Percentiles rank a stretch among this genome's conserved stretches.
Evolutionary conservation across 768 basidiomycete species (phyloP).

Genomic region (Mycena floridula): DNA sequence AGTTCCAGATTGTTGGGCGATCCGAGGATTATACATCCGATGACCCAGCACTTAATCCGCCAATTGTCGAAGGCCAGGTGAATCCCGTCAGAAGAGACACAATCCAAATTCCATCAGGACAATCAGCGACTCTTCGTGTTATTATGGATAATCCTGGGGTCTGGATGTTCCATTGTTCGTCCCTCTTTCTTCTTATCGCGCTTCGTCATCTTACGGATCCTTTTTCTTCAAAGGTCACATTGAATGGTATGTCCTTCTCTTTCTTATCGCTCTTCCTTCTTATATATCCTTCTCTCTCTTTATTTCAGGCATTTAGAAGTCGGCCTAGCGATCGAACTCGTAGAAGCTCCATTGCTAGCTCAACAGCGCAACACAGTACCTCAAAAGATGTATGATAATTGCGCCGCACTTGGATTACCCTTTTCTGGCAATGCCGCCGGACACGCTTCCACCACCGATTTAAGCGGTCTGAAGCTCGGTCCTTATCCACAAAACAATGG

Average conservation of each 20-base stretch:
- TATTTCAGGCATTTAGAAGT: slow-evolving; percentile 81
- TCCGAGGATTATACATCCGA: slow-evolving; percentile 60
- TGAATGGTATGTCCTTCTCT: slow-evolving; percentile 90
- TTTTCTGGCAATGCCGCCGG: slow-evolving; percentile 87
- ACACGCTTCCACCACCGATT: slow-evolving; percentile 58
- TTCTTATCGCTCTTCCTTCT: no score
- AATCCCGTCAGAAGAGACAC: slow-evolving; percentile 94
- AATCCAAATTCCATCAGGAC: slow-evolving; percentile 60
- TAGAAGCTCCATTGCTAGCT: slow-evolving; percentile 71
- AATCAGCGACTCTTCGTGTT: slow-evolving; percentile 70
- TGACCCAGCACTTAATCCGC: slow-evolving; percentile 76
- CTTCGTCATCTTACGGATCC: not conserved
- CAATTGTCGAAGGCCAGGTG: slow-evolving; percentile 62
- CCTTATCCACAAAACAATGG: slow-evolving; percentile 71
- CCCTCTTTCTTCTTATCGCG: not conserved
- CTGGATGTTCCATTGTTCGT: slow-evolving; percentile 79
- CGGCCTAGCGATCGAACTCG: slow-evolving; percentile 80
- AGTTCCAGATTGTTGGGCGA: slow-evolving; percentile 73
- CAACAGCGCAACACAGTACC: slow-evolving; percentile 58
- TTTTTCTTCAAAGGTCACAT: slow-evolving; percentile 50
- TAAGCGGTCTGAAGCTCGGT: slow-evolving; percentile 56
- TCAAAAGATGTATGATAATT: slow-evolving; percentile 62
- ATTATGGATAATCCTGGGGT: slow-evolving; percentile 89
- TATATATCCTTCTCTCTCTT: no score
- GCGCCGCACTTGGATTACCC: slow-evolving; percentile 51